Conservation (phyloP, 2,329 filamentous ascomycete species). For the Volutella citrinella region DNA sequence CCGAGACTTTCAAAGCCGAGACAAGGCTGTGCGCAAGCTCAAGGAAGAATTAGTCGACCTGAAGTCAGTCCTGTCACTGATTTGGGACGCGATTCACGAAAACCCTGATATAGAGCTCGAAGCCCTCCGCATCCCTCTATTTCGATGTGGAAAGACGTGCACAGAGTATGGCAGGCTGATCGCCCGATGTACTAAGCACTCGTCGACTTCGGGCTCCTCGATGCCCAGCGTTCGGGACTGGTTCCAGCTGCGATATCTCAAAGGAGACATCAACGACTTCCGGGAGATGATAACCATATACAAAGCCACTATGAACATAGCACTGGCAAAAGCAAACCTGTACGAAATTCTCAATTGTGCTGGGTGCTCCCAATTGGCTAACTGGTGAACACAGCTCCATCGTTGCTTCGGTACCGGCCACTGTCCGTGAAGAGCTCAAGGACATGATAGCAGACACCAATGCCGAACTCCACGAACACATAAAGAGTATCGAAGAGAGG, state of each 20-base stretch:
- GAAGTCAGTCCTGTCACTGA: slow-evolving; percentile 34
- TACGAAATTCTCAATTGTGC: no score
- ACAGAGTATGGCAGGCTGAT: slow-evolving; percentile 37
- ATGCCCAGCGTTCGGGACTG: slow-evolving; percentile 42
- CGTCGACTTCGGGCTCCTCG: slow-evolving; percentile 31
- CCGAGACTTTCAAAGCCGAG: slow-evolving; percentile 12
- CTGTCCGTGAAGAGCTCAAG: slow-evolving; percentile 12
- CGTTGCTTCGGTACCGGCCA: slow-evolving; percentile 5
- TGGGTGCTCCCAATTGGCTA: no score
- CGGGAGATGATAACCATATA: slow-evolving; percentile 37
- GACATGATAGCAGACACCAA: slow-evolving; percentile 8
- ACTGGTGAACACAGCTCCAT: no score
- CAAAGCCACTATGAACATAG: slow-evolving; percentile 28
- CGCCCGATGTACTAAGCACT: slow-evolving; percentile 32
- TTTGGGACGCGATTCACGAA: slow-evolving; percentile 23
- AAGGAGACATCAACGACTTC: slow-evolving; percentile 41
- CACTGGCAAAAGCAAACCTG: slow-evolving; percentile 19
- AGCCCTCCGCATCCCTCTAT: slow-evolving; percentile 30
- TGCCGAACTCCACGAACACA: slow-evolving; percentile 7
- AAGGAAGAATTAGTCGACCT: slow-evolving; percentile 37
- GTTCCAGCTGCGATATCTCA: slow-evolving; percentile 41
- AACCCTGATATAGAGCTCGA: slow-evolving; percentile 12
- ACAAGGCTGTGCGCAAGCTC: slow-evolving; percentile 36
- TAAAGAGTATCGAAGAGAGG: no score
- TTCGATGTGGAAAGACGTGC: slow-evolving; percentile 41